These are phyloP conservation scores for Yamadazyma mexicana DNA, from an alignment of 1,139 yeast species.

Conservation along the genomic window DNA sequence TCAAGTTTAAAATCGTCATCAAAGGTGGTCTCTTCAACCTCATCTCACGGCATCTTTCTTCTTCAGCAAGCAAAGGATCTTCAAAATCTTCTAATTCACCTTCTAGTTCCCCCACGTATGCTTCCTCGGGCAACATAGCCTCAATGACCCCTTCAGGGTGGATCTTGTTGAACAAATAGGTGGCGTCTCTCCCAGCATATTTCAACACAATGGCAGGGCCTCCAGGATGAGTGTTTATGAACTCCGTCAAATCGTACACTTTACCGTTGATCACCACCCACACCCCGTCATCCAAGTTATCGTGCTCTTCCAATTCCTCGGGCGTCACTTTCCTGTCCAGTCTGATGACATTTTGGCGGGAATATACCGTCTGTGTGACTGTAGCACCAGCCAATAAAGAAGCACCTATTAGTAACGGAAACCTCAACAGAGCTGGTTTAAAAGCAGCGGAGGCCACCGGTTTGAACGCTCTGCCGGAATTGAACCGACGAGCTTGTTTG, in stretches of 20 bases:
- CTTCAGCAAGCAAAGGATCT: slow-evolving; percentile 14
- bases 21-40: slow-evolving; percentile 46
- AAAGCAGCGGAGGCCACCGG: neutral
- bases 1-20: slow-evolving; percentile 53
- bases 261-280: slow-evolving; percentile 28
- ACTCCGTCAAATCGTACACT: slow-evolving; percentile 27
- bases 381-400: slow-evolving; percentile 3
- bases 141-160: slow-evolving; percentile 19
- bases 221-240: slow-evolving; percentile 24
- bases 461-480: neutral
- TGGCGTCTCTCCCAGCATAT: slow-evolving; percentile 27
- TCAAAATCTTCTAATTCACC: slow-evolving; percentile 14
- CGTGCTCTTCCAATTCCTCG: slow-evolving; percentile 15
- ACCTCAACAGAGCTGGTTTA: neutral
- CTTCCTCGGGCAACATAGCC: slow-evolving; percentile 14
- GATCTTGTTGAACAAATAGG: slow-evolving; percentile 16
- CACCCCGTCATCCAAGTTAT: slow-evolving; percentile 14
- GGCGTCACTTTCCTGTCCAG: slow-evolving; percentile 9
- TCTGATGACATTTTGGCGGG: slow-evolving; percentile 2
- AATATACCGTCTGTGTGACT: neutral
- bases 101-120: slow-evolving; percentile 13
- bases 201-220: slow-evolving; percentile 21
- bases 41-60: slow-evolving; percentile 12
- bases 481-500: neutral
- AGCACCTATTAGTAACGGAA: slow-evolving; percentile 1